Evolutionary conservation across 768 basidiomycete genomes (phyloP).

Genomic region (Chalciporus chontae): DNA sequence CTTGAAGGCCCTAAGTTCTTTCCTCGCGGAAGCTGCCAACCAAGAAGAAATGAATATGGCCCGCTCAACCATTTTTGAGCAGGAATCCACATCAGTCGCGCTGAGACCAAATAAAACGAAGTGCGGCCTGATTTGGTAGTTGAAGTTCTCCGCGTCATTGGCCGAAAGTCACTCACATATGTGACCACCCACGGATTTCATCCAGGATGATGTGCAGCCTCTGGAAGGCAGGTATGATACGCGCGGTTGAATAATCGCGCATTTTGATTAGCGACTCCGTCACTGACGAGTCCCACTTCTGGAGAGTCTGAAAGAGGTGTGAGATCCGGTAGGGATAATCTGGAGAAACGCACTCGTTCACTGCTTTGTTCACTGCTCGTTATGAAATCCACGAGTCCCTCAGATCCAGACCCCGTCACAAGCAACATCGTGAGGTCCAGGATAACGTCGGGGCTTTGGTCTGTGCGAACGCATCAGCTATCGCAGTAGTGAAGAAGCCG

Average conservation of each 20-base stretch:
- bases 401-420: slow-evolving; percentile 68
- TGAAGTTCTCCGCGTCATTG: slow-evolving; percentile 9
- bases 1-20: slow-evolving; percentile 67
- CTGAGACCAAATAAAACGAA: slow-evolving; percentile 55
- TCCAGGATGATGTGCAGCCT: slow-evolving; percentile 72
- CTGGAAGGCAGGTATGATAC: slow-evolving; percentile 70
- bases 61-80: slow-evolving; percentile 49
- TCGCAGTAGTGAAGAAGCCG: slow-evolving; percentile 10
- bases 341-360: slow-evolving; percentile 56
- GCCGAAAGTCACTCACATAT: slow-evolving; percentile 47
- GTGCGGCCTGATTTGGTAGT: slow-evolving; percentile 44
- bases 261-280: slow-evolving; percentile 66
- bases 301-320: slow-evolving; percentile 53
- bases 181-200: slow-evolving; percentile 77
- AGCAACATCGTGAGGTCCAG: slow-evolving; percentile 70
- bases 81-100: slow-evolving; percentile 46
- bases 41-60: slow-evolving; percentile 64
- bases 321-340: slow-evolving; percentile 15
- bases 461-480: slow-evolving; percentile 34
- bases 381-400: slow-evolving; percentile 69
- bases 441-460: slow-evolving; percentile 57
- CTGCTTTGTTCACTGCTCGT: slow-evolving; percentile 78
- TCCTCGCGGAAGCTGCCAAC: slow-evolving; percentile 64
- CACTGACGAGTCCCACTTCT: slow-evolving; percentile 79
- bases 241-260: slow-evolving; percentile 70